A percentile compares a stretch with the other conserved stretches of the same genome.
These are phyloP conservation scores for Hyaloscypha variabilis DNA, from an alignment of 495 filamentous ascomycete genomes.

Conservation along the genomic window DNA sequence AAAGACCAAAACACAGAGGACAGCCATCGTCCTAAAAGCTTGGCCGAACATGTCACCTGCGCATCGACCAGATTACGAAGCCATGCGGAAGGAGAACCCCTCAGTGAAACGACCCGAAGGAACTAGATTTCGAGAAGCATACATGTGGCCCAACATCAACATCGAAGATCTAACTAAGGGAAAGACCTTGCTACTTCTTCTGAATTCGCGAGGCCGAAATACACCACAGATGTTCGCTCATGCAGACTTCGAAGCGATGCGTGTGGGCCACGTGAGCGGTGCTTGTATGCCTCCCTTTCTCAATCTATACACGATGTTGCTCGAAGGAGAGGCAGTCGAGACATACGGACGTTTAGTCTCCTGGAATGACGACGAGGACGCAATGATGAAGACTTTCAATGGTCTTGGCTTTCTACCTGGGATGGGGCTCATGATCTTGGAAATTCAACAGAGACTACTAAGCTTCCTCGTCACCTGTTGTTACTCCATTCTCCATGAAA, in stretches of 20 bases:
- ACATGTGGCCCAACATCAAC: conserved; percentile 59
- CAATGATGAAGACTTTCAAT: conserved; percentile 16
- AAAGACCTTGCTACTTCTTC: conserved; percentile 46
- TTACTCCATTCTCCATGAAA: conserved; percentile 42
- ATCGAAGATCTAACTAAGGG: conserved; percentile 53
- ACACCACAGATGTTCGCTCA: conserved; percentile 32
- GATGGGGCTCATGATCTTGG: conserved; percentile 42
- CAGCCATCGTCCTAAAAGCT: conserved; percentile 36
- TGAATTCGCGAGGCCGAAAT: conserved; percentile 51
- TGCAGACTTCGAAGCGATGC: conserved; percentile 16
- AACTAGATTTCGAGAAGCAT: conserved; percentile 37
- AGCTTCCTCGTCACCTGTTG: conserved; percentile 44
- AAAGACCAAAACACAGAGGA: conserved; percentile 40
- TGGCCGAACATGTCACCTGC: conserved; percentile 20
- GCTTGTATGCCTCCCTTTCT: conserved; percentile 38
- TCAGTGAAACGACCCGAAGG: background rate
- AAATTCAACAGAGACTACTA: conserved; percentile 43
- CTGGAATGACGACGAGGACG: conserved; percentile 43
- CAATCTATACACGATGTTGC: conserved; percentile 31
- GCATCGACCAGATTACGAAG: conserved; percentile 15
- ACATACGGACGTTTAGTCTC: conserved; percentile 45
- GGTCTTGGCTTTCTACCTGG: conserved; percentile 39
- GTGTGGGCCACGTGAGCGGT: conserved; percentile 32
- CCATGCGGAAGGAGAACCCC: background rate
- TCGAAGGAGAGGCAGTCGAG: conserved; percentile 37